Evolutionary conservation across 371 early-diverging fungal species (phyloP).

Genomic region (Capillidium heterosporum): DNA sequence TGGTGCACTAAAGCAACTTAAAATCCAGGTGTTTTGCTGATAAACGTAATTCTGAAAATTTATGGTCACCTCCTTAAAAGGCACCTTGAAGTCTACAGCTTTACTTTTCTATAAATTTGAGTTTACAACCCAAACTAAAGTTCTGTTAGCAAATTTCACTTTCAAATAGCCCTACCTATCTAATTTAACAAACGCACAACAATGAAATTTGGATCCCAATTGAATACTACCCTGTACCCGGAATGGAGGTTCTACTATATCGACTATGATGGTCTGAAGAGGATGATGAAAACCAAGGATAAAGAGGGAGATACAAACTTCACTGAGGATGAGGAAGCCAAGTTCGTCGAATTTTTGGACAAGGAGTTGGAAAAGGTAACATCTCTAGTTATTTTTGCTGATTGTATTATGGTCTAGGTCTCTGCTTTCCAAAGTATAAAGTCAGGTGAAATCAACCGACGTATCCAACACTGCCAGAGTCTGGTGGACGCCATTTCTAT

Average conservation of each 20-base stretch:
- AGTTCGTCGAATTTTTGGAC: conserved; percentile 72
- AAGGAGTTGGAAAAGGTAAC: conserved; percentile 80
- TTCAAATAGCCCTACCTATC: too few relatives aligned
- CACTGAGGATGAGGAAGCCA: conserved; percentile 62
- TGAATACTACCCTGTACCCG: conserved; percentile 31
- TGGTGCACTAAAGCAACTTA: too few relatives aligned
- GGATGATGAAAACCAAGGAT: conserved; percentile 28
- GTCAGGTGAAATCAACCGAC: conserved; percentile 71
- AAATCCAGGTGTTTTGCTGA: too few relatives aligned
- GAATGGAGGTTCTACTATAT: conserved; percentile 67
- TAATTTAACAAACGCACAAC: too few relatives aligned
- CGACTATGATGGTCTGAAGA: conserved; percentile 63
- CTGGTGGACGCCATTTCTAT: conserved; percentile 34
- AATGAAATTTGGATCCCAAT: conserved; percentile 71
- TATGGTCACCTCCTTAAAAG: too few relatives aligned
- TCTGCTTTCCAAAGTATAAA: conserved; percentile 79
- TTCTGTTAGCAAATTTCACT: too few relatives aligned
- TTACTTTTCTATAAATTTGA: too few relatives aligned
- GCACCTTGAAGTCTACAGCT: too few relatives aligned
- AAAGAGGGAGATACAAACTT: conserved; percentile 13
- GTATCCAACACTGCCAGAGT: conserved; percentile 47
- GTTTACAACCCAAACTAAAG: too few relatives aligned
- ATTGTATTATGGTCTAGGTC: conserved; percentile 20
- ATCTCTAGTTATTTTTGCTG: neutral
- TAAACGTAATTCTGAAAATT: too few relatives aligned